Percentiles rank a stretch among this genome's conserved stretches.
phyloP scores from a whole-genome alignment of 768 basidiomycete species.

The Tylopilus subfusipes region DNA sequence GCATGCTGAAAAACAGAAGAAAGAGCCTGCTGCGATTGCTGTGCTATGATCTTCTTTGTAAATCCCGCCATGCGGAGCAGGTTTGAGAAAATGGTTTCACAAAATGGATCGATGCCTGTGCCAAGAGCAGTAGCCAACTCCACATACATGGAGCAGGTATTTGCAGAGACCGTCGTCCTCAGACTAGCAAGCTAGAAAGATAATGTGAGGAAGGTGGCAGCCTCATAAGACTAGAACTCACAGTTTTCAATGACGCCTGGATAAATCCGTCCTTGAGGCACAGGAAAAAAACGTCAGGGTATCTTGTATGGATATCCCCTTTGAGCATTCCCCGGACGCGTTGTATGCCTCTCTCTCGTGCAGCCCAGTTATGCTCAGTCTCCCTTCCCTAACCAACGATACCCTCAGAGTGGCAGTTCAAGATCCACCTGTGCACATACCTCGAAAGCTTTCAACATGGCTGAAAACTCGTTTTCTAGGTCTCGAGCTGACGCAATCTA shows the following conservation, averaged over 20 bases:
- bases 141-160: slow-evolving; percentile 71
- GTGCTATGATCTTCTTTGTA: slow-evolving; percentile 89
- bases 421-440: slow-evolving; percentile 36
- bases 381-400: slow-evolving; percentile 75
- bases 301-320: slow-evolving; percentile 76
- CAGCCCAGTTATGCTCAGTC: slow-evolving; percentile 93
- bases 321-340: slow-evolving; percentile 87
- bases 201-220: background rate
- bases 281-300: slow-evolving; percentile 67
- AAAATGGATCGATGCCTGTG: slow-evolving; percentile 69
- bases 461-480: slow-evolving; percentile 78
- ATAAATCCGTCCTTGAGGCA: slow-evolving; percentile 76
- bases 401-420: background rate
- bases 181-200: slow-evolving; percentile 70
- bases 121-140: slow-evolving; percentile 72
- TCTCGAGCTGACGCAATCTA: slow-evolving; percentile 85
- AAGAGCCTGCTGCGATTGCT: slow-evolving; percentile 76
- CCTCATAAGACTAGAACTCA: slow-evolving; percentile 36
- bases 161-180: slow-evolving; percentile 83
- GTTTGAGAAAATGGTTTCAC: slow-evolving; percentile 71
- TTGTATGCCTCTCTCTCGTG: slow-evolving; percentile 71
- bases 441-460: slow-evolving; percentile 79
- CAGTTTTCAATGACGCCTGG: slow-evolving; percentile 82
- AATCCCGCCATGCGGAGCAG: slow-evolving; percentile 83
- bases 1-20: slow-evolving; percentile 64